Percentiles rank a stretch among this genome's conserved stretches.
Evolutionary conservation across 768 basidiomycete species (phyloP).

Genomic region (Amanita jacksonii): DNA sequence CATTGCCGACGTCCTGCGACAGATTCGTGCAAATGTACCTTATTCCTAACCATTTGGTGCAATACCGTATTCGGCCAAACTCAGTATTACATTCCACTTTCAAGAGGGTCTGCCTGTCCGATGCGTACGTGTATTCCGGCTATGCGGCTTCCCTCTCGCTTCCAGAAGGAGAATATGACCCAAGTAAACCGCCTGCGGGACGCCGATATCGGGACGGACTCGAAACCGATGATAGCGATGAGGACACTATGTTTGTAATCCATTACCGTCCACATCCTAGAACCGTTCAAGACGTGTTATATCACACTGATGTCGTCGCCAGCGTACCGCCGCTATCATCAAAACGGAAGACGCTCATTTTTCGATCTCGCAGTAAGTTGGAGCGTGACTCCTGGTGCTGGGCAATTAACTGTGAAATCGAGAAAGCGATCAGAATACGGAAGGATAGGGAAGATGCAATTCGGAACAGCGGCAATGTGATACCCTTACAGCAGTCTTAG

Average conservation of each 20-base stretch:
- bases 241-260: conserved; percentile 82
- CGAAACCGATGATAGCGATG: conserved; percentile 77
- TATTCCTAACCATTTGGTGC: conserved; percentile 63
- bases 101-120: conserved; percentile 49
- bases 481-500: conserved; percentile 12
- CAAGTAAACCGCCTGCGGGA: conserved; percentile 41
- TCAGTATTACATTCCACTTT: conserved; percentile 49
- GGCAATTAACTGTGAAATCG: conserved; percentile 86
- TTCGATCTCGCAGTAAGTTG: conserved; percentile 69
- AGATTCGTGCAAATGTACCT: conserved; percentile 71
- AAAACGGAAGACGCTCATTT: conserved; percentile 53
- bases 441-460: conserved; percentile 55
- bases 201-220: conserved; percentile 86
- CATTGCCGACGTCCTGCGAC: conserved; percentile 4
- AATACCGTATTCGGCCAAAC: conserved; percentile 54
- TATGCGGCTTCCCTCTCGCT: conserved; percentile 64
- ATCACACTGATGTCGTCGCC: conserved; percentile 19
- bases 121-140: conserved; percentile 83
- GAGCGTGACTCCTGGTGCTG: conserved; percentile 95
- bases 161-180: conserved; percentile 52
- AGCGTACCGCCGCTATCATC: conserved; percentile 42
- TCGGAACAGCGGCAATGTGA: conserved; percentile 53
- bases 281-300: conserved; percentile 18
- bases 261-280: conserved; percentile 44
- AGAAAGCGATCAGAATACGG: conserved; percentile 59